Evolutionary conservation across 2,329 filamentous ascomycete species (phyloP).

Genomic region (Fusarium sp.): DNA sequence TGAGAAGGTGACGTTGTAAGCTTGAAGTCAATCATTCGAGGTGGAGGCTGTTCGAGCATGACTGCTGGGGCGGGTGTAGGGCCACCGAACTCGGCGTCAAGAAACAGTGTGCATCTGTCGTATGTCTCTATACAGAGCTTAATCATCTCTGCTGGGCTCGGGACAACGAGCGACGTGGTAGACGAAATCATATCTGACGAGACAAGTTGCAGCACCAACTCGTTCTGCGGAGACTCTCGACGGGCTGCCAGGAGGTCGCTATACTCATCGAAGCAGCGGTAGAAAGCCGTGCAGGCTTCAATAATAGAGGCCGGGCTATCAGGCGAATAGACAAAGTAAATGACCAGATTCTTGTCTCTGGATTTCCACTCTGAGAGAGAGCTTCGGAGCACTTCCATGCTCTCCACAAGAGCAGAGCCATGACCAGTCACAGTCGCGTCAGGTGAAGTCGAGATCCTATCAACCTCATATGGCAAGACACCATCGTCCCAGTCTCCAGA

Average conservation of each 20-base stretch:
- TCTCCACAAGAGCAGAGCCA: conserved; percentile 59
- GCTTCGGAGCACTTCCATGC: conserved; percentile 61
- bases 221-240: conserved; percentile 61
- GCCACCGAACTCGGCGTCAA: conserved; percentile 54
- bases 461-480: conserved; percentile 62
- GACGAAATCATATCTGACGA: conserved; percentile 76
- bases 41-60: conserved; percentile 75
- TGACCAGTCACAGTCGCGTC: conserved; percentile 55
- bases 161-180: conserved; percentile 70
- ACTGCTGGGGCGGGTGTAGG: conserved; percentile 75
- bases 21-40: conserved; percentile 81
- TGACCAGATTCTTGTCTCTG: conserved; percentile 72
- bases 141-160: conserved; percentile 68
- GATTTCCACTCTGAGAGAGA: conserved; percentile 56
- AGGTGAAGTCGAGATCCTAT: conserved; percentile 56
- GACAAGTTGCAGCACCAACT: conserved; percentile 82
- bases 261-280: conserved; percentile 73
- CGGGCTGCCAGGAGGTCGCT: conserved; percentile 58
- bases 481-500: conserved; percentile 55
- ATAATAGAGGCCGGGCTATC: conserved; percentile 70
- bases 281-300: conserved; percentile 79
- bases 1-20: conserved; percentile 73
- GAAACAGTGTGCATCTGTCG: conserved; percentile 73
- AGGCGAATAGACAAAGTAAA: conserved; percentile 81
- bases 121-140: conserved; percentile 80